Conservation (phyloP, 495 filamentous ascomycete genomes). For the Xylaria scruposa region DNA sequence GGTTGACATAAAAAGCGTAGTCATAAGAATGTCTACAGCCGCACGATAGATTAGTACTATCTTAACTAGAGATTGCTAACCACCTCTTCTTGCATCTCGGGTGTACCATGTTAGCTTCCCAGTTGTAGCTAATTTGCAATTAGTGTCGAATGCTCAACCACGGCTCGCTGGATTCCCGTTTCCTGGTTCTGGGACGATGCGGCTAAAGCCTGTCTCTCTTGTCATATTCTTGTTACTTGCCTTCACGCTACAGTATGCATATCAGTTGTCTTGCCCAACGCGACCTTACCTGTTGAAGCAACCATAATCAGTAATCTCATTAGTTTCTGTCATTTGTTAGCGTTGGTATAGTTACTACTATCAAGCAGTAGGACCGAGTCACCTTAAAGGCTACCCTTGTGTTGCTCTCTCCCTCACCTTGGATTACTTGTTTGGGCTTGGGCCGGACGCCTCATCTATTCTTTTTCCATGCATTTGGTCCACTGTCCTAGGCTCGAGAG, state of each 20-base stretch:
- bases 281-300: conserved; percentile 22
- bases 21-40: neutral
- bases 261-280: conserved; percentile 25
- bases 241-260: conserved; percentile 23
- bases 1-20: neutral
- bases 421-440: conserved; percentile 28
- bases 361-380: conserved; percentile 25
- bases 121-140: neutral
- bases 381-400: conserved; percentile 13
- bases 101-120: neutral
- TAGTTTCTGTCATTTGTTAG: conserved; percentile 8
- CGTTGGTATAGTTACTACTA: conserved; percentile 8
- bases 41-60: neutral
- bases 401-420: conserved; percentile 29
- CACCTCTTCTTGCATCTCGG: neutral
- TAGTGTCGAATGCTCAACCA: conserved; percentile 13
- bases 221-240: neutral
- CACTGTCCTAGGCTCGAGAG: conserved; percentile 10
- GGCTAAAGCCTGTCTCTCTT: conserved; percentile 14
- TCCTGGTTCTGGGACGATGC: conserved; percentile 24
- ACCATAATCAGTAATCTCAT: neutral
- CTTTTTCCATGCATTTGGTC: conserved; percentile 25
- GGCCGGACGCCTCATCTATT: conserved; percentile 17
- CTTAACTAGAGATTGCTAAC: neutral
- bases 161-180: conserved; percentile 17